These are phyloP conservation scores for Talaromyces pinophilus DNA, from an alignment of 2,329 filamentous ascomycete species.

Conservation along the genomic window DNA sequence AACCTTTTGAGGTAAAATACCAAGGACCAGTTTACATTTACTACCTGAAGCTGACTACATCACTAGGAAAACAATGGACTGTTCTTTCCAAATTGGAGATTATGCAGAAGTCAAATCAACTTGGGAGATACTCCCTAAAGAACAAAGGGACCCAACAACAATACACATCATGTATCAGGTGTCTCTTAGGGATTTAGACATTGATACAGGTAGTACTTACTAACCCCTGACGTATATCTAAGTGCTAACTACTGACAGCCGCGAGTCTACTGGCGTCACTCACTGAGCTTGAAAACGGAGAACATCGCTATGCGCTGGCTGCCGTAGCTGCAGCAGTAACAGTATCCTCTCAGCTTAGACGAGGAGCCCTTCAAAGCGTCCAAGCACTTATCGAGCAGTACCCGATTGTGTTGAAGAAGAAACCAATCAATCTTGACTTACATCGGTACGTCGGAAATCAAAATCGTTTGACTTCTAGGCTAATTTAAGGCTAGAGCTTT, in stretches of 20 bases:
- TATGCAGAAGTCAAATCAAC: constrained; percentile 53
- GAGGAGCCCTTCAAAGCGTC: constrained; percentile 15
- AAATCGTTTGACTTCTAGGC: background rate
- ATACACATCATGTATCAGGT: constrained; percentile 75
- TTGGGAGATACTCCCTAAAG: constrained; percentile 58
- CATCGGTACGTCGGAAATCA: constrained; percentile 9
- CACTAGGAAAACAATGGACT: constrained; percentile 70
- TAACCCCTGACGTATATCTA: background rate
- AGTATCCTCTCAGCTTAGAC: constrained; percentile 4
- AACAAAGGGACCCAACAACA: constrained; percentile 64
- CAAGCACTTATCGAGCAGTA: constrained; percentile 4
- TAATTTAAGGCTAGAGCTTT: constrained; percentile 6
- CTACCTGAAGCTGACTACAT: background rate
- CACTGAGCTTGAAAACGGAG: constrained; percentile 14
- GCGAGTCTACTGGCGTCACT: constrained; percentile 11
- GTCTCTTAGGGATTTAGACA: constrained; percentile 50
- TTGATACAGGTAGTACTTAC: background rate
- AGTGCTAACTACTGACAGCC: background rate
- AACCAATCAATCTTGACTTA: constrained; percentile 8
- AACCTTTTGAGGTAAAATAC: constrained; percentile 64
- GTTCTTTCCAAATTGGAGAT: constrained; percentile 63
- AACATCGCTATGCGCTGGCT: constrained; percentile 16
- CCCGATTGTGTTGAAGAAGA: background rate
- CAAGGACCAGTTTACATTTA: background rate
- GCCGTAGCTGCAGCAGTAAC: constrained; percentile 14